phyloP scores from a whole-genome alignment of 805 yeast genomes.

The Gaillardinia entomophila region DNA sequence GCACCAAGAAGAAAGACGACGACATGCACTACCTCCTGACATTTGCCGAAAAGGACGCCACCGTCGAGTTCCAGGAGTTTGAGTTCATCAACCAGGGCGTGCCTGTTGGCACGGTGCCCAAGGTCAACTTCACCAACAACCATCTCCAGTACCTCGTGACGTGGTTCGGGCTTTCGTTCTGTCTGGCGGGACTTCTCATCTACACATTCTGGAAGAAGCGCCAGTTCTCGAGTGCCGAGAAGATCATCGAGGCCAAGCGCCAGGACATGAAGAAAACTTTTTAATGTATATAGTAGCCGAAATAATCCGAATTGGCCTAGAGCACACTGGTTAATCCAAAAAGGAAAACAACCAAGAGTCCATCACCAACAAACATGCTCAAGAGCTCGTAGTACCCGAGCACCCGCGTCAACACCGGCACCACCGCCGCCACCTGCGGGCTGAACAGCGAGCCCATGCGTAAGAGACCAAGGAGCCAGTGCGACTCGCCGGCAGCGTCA shows the following conservation, averaged over 20 bases:
- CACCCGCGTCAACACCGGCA: conserved; percentile 20
- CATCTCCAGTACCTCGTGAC: conserved; percentile 90
- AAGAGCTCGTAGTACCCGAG: conserved; percentile 34
- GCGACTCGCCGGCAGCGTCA: conserved; percentile 18
- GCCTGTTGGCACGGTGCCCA: conserved; percentile 82
- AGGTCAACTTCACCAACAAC: conserved; percentile 76
- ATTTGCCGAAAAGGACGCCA: conserved; percentile 19
- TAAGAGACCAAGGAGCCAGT: conserved; percentile 19
- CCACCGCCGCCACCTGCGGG: conserved; percentile 25
- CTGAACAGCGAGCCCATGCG: conserved; percentile 28
- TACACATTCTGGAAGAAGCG: conserved; percentile 26
- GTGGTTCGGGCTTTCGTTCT: conserved; percentile 84
- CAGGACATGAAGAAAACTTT: conserved; percentile 25
- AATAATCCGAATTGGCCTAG: no score
- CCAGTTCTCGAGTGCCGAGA: conserved; percentile 31
- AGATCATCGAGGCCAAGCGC: conserved; percentile 34
- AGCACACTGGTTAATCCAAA: conserved; percentile 36
- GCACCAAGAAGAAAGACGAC: conserved; percentile 3
- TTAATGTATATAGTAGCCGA: neutral
- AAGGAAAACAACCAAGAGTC: conserved; percentile 29
- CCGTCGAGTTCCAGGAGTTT: conserved; percentile 36
- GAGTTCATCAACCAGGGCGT: conserved; percentile 77
- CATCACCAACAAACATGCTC: conserved; percentile 30
- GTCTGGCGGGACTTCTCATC: conserved; percentile 62
- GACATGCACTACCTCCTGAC: conserved; percentile 15